Evolutionary conservation across 2,329 filamentous ascomycete genomes (phyloP), one percentile per base, ranked within the genome.

Genomic region (Fusarium robinianum): DNA sequence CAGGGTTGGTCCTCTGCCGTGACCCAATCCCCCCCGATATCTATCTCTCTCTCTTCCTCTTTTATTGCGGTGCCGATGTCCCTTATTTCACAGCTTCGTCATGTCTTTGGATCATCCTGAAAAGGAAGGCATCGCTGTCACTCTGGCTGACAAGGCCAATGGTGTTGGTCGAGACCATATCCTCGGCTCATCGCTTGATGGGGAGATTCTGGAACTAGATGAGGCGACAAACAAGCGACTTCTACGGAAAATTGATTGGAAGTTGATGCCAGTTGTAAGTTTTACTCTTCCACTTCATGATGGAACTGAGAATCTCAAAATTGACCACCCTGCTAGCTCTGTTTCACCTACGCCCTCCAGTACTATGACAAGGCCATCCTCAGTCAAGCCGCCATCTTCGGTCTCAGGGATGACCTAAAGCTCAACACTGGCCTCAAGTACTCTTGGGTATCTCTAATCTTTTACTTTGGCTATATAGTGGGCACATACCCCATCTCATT

Each of bases 391-490:
- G 61, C 62, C 17, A 59, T 66, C 21, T 67, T 65, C 29, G 63
- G 63, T 12, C 55, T 67, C 16, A 53, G 58, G 16, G 45, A 53
- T 1, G 62, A 67, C 41, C 57, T 66, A 6, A 35, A 51, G 6
- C 62, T 63, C 3, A 46, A 59, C 11, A 63, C 43, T 6, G 51
- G 60, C 19, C 52, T 65, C 15, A 58, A 60, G 36, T 66, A 63
- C 35, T 63, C 62, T 8, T 63, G 62, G 53, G 58, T 58, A 6
- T 62, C 61, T n/a, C 58, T 65, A 36, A 62, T 67, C 27, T 66
- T 67, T 34, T 67, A 66, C 27, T 64, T 66, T 34, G 64, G 65
- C 5, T 65, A 65, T 34, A 58, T 67, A 5, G 42, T 45, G 5
- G 64, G 63, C 3, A 63, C 61, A 10, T 67, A 65, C 32, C 64